Evolutionary conservation across 352 stramenopile species (phyloP).

Genomic region (Phytophthora cryptogea): DNA sequence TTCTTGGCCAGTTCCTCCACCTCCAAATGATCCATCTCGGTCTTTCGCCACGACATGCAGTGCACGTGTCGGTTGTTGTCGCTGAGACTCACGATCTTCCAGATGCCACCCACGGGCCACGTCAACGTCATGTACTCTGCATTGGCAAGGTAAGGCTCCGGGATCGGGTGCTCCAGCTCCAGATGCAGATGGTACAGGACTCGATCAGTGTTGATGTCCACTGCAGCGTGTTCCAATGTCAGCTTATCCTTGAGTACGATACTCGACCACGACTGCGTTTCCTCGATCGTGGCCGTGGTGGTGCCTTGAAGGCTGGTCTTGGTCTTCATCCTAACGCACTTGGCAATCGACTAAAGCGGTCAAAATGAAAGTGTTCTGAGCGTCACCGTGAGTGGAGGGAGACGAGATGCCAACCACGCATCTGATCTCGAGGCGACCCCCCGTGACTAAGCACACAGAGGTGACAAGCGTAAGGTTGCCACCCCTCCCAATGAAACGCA

Average conservation of each 20-base stretch:
- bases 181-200: constrained; percentile 53
- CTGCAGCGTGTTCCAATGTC: constrained; percentile 47
- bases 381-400: constrained; percentile 6
- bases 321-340: constrained; percentile 16
- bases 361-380: constrained; percentile 11
- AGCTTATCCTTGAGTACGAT: constrained; percentile 45
- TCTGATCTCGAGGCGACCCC: background rate
- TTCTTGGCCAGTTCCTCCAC: constrained; percentile 45
- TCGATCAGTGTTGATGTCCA: constrained; percentile 52
- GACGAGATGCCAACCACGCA: constrained; percentile 1
- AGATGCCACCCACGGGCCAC: constrained; percentile 57
- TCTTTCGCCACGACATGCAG: constrained; percentile 57
- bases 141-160: constrained; percentile 34
- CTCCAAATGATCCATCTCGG: constrained; percentile 45
- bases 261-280: constrained; percentile 54
- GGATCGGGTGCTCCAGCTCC: constrained; percentile 46
- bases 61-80: constrained; percentile 35
- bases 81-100: constrained; percentile 46
- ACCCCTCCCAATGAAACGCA: constrained; percentile 5
- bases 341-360: background rate
- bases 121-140: constrained; percentile 50
- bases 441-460: background rate
- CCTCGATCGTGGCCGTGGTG: constrained; percentile 19
- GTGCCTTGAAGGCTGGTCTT: constrained; percentile 21
- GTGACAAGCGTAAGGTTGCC: constrained; percentile 20